Evolutionary conservation across 331 rosid genomes (phyloP), one percentile per base, ranked within the genome.

Genomic region (Rosa hybrid): DNA sequence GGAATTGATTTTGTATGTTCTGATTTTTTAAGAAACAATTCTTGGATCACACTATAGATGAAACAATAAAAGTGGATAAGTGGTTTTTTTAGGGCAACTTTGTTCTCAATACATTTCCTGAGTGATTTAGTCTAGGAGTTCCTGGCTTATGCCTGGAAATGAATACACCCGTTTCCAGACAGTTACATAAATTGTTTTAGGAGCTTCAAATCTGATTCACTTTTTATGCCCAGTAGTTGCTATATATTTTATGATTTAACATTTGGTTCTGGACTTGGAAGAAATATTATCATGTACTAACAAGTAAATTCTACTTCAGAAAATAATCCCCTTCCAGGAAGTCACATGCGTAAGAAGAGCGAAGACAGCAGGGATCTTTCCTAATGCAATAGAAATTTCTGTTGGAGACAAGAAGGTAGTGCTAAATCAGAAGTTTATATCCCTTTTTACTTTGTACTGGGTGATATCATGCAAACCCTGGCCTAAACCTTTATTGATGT

Each of bases 321-420:
- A 90, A 90, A 83, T 90, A 86, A 96, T 96, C 77, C 88, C 97
- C 56, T 86, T 96, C 53, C 83, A 81, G 51, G 97, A 96, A 88
- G 86, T 96, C 78, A 93, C 97, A 44, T 70, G 83, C 54, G 93
- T 96, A 70, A 82, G 87, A 77, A 96, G 90, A 90, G 99, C 99
- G 41, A 96, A 93, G 88, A 96, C 97, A 25, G 99, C 99, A 27
- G 99, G 99, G 78, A 83, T 96, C 76, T 91, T 96, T 80, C 99
- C 93, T 70, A 96, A 93, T 90, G 99, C 99, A 86, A 90, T 96
- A 53, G 99, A 96, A 85, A 92, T 96, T 77, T 71, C 79, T 67
- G 86, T 87, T 30, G 97, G 91, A 68, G 71, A 84, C 84, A 93
- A 63, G 85, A 96, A 93, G 99, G 99, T 91, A 57, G 74, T 72